These are phyloP conservation scores for Leishmania braziliensis DNA, from an alignment of 208 protist species.

Conservation along the genomic window DNA sequence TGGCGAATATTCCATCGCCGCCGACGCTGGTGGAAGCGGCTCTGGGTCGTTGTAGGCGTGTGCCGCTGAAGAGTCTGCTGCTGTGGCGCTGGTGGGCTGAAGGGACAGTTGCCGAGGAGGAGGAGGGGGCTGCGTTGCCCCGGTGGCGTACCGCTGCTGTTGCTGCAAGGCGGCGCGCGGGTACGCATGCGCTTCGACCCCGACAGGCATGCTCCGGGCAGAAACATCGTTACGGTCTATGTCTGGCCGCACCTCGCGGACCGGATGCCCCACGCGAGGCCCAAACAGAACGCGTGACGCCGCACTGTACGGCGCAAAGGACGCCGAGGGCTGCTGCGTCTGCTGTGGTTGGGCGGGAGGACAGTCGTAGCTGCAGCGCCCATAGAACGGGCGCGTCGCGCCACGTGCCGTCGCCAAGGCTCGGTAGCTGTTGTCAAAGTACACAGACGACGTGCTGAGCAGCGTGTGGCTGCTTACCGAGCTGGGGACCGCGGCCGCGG, in stretches of 20 bases:
- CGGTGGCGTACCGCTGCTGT: neutral
- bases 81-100: neutral
- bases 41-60: conserved; percentile 34
- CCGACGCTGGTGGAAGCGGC: conserved; percentile 6
- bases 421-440: conserved; percentile 21
- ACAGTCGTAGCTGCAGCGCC: neutral
- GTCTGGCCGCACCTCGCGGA: neutral
- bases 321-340: neutral
- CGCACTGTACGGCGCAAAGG: neutral
- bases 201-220: neutral
- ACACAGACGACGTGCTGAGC: conserved; percentile 25
- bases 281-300: conserved; percentile 6
- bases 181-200: neutral
- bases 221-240: neutral
- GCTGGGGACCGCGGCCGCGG: conserved; percentile 4
- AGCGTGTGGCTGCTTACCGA: conserved; percentile 14
- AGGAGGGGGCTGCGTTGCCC: neutral
- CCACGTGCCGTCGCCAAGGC: neutral
- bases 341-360: neutral
- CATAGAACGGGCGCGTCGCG: neutral
- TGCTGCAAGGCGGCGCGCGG: neutral
- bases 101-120: neutral
- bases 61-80: neutral
- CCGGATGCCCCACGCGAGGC: neutral
- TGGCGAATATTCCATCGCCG: conserved; percentile 14